Percentiles rank a stretch among this genome's conserved stretches.
phyloP scores from a whole-genome alignment of 2,329 filamentous ascomycete genomes.

The Colletotrichum sp. region DNA sequence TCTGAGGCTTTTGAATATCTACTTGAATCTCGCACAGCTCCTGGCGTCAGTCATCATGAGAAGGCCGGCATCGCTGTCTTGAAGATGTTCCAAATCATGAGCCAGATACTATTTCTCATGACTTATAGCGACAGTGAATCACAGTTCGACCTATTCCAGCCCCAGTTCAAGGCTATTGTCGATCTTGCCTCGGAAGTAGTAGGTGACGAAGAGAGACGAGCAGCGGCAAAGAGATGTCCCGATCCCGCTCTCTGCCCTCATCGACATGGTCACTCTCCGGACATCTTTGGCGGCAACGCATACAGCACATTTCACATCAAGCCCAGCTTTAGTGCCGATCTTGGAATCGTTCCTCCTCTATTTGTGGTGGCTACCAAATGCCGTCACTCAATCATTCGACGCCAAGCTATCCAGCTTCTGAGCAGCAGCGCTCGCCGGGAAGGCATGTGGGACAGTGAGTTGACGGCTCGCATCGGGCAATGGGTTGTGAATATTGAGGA shows the following conservation, averaged over 20 bases:
- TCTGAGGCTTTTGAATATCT: slow-evolving; percentile 61
- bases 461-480: slow-evolving; percentile 58
- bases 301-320: slow-evolving; percentile 58
- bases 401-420: slow-evolving; percentile 66
- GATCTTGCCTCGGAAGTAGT: slow-evolving; percentile 64
- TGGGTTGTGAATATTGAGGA: slow-evolving; percentile 64
- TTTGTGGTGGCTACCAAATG: slow-evolving; percentile 73
- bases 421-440: slow-evolving; percentile 66
- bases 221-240: slow-evolving; percentile 50
- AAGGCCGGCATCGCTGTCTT: slow-evolving; percentile 65
- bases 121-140: slow-evolving; percentile 64
- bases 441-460: slow-evolving; percentile 73
- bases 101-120: slow-evolving; percentile 62
- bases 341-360: slow-evolving; percentile 69
- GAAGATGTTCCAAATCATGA: slow-evolving; percentile 68
- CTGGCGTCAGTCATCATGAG: slow-evolving; percentile 57
- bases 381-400: slow-evolving; percentile 59
- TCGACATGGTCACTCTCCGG: slow-evolving; percentile 33
- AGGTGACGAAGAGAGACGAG: slow-evolving; percentile 59
- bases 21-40: slow-evolving; percentile 52
- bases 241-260: slow-evolving; percentile 50
- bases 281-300: slow-evolving; percentile 45
- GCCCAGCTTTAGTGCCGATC: slow-evolving; percentile 67
- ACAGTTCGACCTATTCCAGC: slow-evolving; percentile 60
- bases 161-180: slow-evolving; percentile 60